Base-by-base conservation (phyloP, 1,284 basidiomycete genomes). In the Abortiporus biennis region DNA sequence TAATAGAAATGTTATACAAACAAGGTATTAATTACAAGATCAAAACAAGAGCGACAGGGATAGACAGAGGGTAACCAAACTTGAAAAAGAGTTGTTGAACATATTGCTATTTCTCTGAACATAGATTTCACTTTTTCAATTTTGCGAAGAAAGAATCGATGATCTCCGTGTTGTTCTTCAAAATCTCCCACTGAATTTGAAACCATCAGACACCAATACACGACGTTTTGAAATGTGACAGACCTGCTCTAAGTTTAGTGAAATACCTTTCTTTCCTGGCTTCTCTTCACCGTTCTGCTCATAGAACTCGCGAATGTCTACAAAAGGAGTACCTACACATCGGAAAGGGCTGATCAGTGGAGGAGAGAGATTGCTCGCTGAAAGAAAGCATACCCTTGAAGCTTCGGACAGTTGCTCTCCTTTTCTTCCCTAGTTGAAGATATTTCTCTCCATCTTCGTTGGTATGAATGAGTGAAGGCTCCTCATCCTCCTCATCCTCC, bases 301-400 rank as follows among this genome's bases (percentile, higher is more conserved):
- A 53, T 85, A 92, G 54, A 72, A 90, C 61, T 92, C 89, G 40
- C 90, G 77, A 42, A 93, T 83, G 56, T 92, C 86, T 13, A 92
- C 56, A 37, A 80, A 66, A 1, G 69, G 53, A n/a, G 63, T 62
- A 23, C 73, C 75, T 76, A 38, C 13, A n/a, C 3, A 8, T 17
- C 9, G 9, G 31, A 36, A 20, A 31, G 12, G 16, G 9, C 6
- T 31, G 16, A 15, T 21, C 38, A 30, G 24, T 15, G n/a, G 20
- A n/a, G 16, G 3, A 25, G 30, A 12, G 24, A 27, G 9, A 6
- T 6, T 8, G 8, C 11, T 2, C 3, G 29, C 12, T 24, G 17
- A 21, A 17, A 16, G n/a, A 12, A 24, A 8, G 15, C n/a, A 45
- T 58, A 54, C 80, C 81, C 62, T 91, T 90, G 73, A 85, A 92